Evolutionary conservation across 1,284 basidiomycete species (phyloP).

Genomic region (Melampsora americana): DNA sequence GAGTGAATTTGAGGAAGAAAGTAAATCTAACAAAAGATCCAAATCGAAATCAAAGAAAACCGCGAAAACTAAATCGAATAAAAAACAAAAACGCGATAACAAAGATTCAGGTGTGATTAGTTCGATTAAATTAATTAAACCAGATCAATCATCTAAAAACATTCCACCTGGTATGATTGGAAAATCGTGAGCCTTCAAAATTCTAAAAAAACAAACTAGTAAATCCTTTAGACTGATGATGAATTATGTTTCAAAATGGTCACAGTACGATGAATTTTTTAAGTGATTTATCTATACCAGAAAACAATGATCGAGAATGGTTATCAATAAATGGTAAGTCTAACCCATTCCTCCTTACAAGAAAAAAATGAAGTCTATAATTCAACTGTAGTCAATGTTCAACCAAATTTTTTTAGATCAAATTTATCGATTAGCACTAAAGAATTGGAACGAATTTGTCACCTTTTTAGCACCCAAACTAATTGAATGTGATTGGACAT

Average conservation of each 20-base stretch:
- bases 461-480: conserved; percentile 50
- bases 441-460: conserved; percentile 52
- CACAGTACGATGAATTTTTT: conserved; percentile 52
- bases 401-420: conserved; percentile 42
- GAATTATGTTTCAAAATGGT: conserved; percentile 44
- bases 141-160: conserved; percentile 27
- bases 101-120: conserved; percentile 45
- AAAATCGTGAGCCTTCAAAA: conserved; percentile 24
- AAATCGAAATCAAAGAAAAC: conserved; percentile 20
- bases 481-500: conserved; percentile 51
- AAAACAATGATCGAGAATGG: conserved; percentile 54
- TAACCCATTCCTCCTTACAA: conserved; percentile 26
- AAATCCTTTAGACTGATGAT: conserved; percentile 45
- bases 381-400: neutral
- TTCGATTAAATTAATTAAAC: conserved; percentile 41
- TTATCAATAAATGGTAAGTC: conserved; percentile 46
- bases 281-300: conserved; percentile 42
- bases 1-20: conserved; percentile 22
- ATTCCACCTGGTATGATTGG: conserved; percentile 32
- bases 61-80: conserved; percentile 26
- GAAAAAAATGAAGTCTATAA: neutral
- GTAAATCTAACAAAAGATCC: conserved; percentile 23
- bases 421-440: conserved; percentile 47
- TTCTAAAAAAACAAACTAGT: neutral
- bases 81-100: conserved; percentile 35